Evolutionary conservation across 2,329 filamentous ascomycete genomes (phyloP), one percentile per base, ranked within the genome.

Genomic region (Phialemonium atrogriseum): DNA sequence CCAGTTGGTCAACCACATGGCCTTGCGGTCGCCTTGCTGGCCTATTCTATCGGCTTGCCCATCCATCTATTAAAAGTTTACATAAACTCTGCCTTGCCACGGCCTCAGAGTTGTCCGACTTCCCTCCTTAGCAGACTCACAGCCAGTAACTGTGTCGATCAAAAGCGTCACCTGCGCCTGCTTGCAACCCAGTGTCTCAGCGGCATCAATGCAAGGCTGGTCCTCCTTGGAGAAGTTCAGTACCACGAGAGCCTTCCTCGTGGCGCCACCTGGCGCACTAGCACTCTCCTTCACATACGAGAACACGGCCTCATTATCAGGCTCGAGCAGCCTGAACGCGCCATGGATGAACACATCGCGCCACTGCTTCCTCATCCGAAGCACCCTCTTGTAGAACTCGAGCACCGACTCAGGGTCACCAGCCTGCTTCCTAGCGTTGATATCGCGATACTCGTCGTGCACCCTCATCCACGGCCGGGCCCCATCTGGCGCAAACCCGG

Each of bases 341-440:
- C 77, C 78, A 39, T 80, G 69, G 2, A 80, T 66, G 35, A 84
- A 75, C 4, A 76, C 48, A 27, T 76, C 66, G 11, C 62, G 62
- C 45, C 76, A 60, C 38, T 66, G 52, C 50, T 73, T 76, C 26
- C 78, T 61, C 21, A 73, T 55, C 30, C 44, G 48, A 27, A 82
- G 52, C 35, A 67, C 61, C 29, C 58, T 53, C 50, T 68, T 67
- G 70, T 77, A 83, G 53, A 79, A 82, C 15, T 66, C 59, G 29
- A 77, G 58, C 2, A 79, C 70, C 2, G 66, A 68, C 9, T 60
- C 48, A 2, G 44, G 44, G 30, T 70, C 59, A 4, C 31, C 33
- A 18, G 54, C 41, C 45, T 75, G 68, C 5, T 45, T 44, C 9
- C 59, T 62, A 10, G 70, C 74, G 36, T 81, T 82, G 50, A 74